Evolutionary conservation across 108 stramenopile species (phyloP).

Genomic region (Cyclotella choctawhatcheeana): DNA sequence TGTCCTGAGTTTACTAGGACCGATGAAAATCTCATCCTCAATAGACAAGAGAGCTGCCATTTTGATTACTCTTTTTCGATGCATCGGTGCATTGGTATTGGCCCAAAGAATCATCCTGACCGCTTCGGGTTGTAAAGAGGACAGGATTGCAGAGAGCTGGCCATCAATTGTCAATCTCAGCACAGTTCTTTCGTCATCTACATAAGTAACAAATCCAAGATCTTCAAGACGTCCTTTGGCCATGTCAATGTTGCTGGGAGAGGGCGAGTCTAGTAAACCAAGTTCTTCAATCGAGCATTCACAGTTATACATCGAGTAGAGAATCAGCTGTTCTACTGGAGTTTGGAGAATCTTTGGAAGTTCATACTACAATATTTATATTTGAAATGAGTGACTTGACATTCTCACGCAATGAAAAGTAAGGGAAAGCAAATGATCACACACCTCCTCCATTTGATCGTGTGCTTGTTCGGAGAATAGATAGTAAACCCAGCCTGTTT

Average conservation of each 20-base stretch:
- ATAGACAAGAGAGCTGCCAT: slow-evolving; percentile 4
- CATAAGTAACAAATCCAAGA: slow-evolving; percentile 8
- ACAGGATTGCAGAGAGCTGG: slow-evolving; percentile 1
- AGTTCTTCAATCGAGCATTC: slow-evolving; percentile 4
- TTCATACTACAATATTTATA: neutral
- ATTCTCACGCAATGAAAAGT: too few relatives aligned
- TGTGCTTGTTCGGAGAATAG: neutral
- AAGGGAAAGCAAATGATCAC: neutral
- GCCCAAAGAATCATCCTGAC: slow-evolving; percentile 6
- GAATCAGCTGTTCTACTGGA: neutral
- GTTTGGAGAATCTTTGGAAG: slow-evolving; percentile 1
- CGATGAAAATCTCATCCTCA: slow-evolving; percentile 1
- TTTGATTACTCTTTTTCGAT: slow-evolving; percentile 1
- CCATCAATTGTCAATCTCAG: slow-evolving; percentile 5
- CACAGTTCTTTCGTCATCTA: neutral
- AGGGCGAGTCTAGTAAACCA: neutral
- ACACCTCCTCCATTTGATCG: neutral
- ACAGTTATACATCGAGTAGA: slow-evolving; percentile 5
- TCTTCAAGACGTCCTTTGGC: neutral
- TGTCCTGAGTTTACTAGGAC: neutral
- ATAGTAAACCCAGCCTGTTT: neutral
- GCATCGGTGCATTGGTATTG: neutral
- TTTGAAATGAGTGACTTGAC: neutral
- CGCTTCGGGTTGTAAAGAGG: neutral
- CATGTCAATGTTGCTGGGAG: neutral